Percentiles rank a stretch among this genome's conserved stretches.
Evolutionary conservation across 73 alveolate species (phyloP).

Genomic region (Paramecium primaurelia): DNA sequence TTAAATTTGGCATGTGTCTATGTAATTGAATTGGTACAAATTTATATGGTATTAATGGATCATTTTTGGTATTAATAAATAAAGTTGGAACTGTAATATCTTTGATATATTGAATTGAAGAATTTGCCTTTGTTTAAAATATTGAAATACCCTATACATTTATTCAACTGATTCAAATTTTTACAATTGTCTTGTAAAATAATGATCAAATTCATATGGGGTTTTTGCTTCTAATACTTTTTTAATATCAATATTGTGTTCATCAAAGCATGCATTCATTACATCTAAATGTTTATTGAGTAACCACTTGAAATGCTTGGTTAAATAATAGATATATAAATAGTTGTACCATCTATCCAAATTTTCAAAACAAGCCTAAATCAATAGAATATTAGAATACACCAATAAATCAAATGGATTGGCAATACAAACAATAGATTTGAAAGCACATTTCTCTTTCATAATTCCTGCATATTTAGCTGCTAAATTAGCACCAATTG

Average conservation of each 20-base stretch:
- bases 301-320: slow-evolving; percentile 48
- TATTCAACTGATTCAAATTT: slow-evolving; percentile 11
- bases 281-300: slow-evolving; percentile 51
- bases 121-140: neutral
- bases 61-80: slow-evolving; percentile 45
- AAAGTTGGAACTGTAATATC: slow-evolving; percentile 46
- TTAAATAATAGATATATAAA: neutral
- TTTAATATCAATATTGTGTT: slow-evolving; percentile 45
- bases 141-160: slow-evolving; percentile 17
- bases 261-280: neutral
- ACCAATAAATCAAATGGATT: slow-evolving; percentile 58
- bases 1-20: slow-evolving; percentile 33
- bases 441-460: slow-evolving; percentile 40
- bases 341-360: slow-evolving; percentile 39
- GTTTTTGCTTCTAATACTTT: slow-evolving; percentile 26
- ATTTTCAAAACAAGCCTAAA: slow-evolving; percentile 22
- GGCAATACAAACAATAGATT: slow-evolving; percentile 46
- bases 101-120: neutral
- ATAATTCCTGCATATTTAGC: slow-evolving; percentile 48
- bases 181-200: slow-evolving; percentile 11
- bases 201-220: slow-evolving; percentile 53
- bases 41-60: slow-evolving; percentile 21
- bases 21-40: slow-evolving; percentile 2
- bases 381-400: neutral
- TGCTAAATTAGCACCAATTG: slow-evolving; percentile 58